Base-by-base conservation (phyloP, 805 yeast genomes). In the Yueomyces sinensis region DNA sequence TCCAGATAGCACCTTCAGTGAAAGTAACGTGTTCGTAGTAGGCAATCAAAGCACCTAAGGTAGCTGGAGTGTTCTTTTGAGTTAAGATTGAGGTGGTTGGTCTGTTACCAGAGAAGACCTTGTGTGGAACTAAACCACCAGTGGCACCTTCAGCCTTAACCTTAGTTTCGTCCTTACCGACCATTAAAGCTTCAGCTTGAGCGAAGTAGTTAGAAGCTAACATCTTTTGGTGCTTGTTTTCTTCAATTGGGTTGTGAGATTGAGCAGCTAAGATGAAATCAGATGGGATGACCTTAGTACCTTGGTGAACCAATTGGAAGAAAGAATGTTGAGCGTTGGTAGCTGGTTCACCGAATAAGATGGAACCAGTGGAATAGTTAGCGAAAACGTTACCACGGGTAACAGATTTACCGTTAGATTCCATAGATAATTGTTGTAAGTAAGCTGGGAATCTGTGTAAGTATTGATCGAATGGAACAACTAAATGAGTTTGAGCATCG, bases 241-340 rank as follows among this genome's bases (percentile, higher is more conserved):
- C 60, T 65, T 83, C 93, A 51, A 89, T 79, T 55, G 97, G 98
- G 76, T 91, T 91, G 70, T 91, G 97, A 36, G 96, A 83, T 68
- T 84, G 76, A 37, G 98, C 97, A 52, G 97, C 95, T 49, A 91
- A 64, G 56, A 91, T 84, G 68, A 91, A 91, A 63, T 91, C 98
- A 27, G 97, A 68, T 51, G 98, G 98, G 49, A 91, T 91, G 59
- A 87, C 69, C 68, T 91, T 91, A 46, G 97, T 86, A 60, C 98
- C 98, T 70, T 91, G 98, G 68, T 91, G 98, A 39, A 91, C 95
- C 63, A 91, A 75, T 68, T 91, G 98, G 89, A 91, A 91, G 81
- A 91, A 91, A 24, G 96, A 87, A 67, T 91, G 98, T 70, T 91
- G 98, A 37, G 98, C 93, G 62, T 91, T 91, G 40, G 98, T 91